Base-by-base conservation (phyloP, 257 asterid species). In the Ilex asprella region DNA sequence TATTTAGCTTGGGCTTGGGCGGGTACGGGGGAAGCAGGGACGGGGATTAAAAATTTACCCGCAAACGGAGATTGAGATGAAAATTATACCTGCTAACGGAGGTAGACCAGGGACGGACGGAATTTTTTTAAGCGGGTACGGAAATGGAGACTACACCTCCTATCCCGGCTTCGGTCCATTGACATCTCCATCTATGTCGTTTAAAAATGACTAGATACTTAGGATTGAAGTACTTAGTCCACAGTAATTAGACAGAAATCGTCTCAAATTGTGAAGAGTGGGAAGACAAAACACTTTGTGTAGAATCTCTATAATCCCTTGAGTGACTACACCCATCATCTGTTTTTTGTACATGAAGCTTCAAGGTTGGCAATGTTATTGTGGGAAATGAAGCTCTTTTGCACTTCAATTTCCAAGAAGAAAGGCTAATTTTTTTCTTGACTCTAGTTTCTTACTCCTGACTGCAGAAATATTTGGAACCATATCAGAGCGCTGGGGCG, bases 401-500 rank as follows among this genome's bases (percentile, higher is more conserved):
- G 52, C 6, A 7, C 10, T 46, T 6, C 15, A 46, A 46, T 46
- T 46, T 46, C 52, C 14, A 46, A 14, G 52, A 46, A 10, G 14
- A 14, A 14, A 46, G n/a, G 4, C 0, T 11, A 46, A 11, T 14
- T 46, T 10, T 30, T 62, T 61, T 2, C 2, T 30, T 15, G 64
- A 44, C 49, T 67, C 14, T 6, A 16, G 13, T 49, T 44, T 2
- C 60, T 35, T 7, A 2, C 13, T 44, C 39, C 30, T 1, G 57
- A 61, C 21, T 78, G 78, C 84, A 87, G 96, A 58, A 41, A 82
- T 88, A 14, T 91, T 85, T 13, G 77, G 68, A 63, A 60, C 78
- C 9, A 57, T 65, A 59, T 76, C 89, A n/a, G 77, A 76, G 60
- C 55, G 71, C 30, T 86, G 95, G 96, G 94, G 91, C n/a, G 67